phyloP scores from a whole-genome alignment of 805 yeast genomes.

The Saccharomycopsis synnaedendra region DNA sequence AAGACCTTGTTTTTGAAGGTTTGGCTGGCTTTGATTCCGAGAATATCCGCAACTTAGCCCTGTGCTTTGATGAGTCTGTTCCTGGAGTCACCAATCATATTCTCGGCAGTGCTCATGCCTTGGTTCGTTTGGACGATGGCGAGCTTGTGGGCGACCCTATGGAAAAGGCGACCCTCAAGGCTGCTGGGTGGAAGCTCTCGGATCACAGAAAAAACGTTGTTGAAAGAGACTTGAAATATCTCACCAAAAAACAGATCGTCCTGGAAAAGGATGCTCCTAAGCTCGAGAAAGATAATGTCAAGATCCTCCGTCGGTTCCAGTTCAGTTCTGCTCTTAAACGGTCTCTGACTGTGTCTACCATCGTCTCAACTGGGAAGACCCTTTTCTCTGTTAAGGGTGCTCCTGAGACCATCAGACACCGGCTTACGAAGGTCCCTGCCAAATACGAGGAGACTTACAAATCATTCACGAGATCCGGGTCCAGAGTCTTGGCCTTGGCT shows the following conservation, averaged over 20 bases:
- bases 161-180: constrained; percentile 92
- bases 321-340: constrained; percentile 93
- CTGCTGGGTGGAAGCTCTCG: constrained; percentile 77
- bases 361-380: constrained; percentile 37
- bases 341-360: constrained; percentile 72
- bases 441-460: constrained; percentile 79
- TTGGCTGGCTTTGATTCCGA: constrained; percentile 63
- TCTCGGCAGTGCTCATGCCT: constrained; percentile 92
- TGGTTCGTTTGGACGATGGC: constrained; percentile 90
- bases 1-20: constrained; percentile 93
- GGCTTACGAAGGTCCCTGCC: constrained; percentile 61
- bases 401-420: constrained; percentile 83
- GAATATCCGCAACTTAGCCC: constrained; percentile 43
- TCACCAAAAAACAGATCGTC: constrained; percentile 19
- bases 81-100: constrained; percentile 60
- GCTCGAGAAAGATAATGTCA: constrained; percentile 36
- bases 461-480: constrained; percentile 87
- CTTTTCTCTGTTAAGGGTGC: constrained; percentile 94
- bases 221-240: constrained; percentile 27
- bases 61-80: constrained; percentile 38
- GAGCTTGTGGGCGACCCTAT: constrained; percentile 98
- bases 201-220: constrained; percentile 50
- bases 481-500: constrained; percentile 93
- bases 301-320: constrained; percentile 87
- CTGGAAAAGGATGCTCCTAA: constrained; percentile 16